phyloP scores from a whole-genome alignment of 2,329 filamentous ascomycete species.

The Epichloe typhina region DNA sequence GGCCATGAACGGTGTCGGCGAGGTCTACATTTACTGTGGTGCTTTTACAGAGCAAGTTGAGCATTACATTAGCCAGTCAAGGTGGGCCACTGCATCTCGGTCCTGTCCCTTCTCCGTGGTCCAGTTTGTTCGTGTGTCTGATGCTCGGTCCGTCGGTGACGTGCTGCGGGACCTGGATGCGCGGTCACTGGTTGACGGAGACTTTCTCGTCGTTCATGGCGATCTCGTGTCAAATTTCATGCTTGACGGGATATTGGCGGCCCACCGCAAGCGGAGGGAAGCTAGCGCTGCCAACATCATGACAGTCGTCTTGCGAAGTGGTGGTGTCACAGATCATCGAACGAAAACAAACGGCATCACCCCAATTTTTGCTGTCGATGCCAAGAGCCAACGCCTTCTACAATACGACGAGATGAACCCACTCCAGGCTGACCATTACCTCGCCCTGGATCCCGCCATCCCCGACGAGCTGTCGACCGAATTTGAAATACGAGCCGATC shows the following conservation, averaged over 20 bases:
- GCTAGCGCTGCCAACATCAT: slow-evolving; percentile 92
- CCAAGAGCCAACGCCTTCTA: slow-evolving; percentile 64
- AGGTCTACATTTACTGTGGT: slow-evolving; percentile 85
- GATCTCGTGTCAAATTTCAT: slow-evolving; percentile 84
- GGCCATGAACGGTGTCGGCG: slow-evolving; percentile 86
- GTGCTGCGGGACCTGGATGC: slow-evolving; percentile 88
- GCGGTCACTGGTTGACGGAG: slow-evolving; percentile 70
- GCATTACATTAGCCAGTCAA: slow-evolving; percentile 66
- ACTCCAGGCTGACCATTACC: slow-evolving; percentile 47
- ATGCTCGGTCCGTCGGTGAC: slow-evolving; percentile 79
- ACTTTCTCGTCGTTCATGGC: slow-evolving; percentile 87
- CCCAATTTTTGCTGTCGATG: slow-evolving; percentile 78
- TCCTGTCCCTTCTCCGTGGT: slow-evolving; percentile 60
- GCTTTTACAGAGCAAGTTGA: slow-evolving; percentile 80
- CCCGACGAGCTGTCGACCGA: slow-evolving; percentile 56
- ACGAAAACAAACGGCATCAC: slow-evolving; percentile 64
- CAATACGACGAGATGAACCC: slow-evolving; percentile 89
- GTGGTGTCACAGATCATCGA: slow-evolving; percentile 54
- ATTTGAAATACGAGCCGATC: slow-evolving; percentile 71
- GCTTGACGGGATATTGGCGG: slow-evolving; percentile 64
- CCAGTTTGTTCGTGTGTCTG: slow-evolving; percentile 71
- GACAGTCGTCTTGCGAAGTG: slow-evolving; percentile 83
- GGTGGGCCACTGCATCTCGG: slow-evolving; percentile 48
- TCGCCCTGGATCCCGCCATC: slow-evolving; percentile 68
- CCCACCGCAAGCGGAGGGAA: slow-evolving; percentile 67